phyloP scores from a whole-genome alignment of 129 eudicot genomes.

The Silybum marianum region DNA sequence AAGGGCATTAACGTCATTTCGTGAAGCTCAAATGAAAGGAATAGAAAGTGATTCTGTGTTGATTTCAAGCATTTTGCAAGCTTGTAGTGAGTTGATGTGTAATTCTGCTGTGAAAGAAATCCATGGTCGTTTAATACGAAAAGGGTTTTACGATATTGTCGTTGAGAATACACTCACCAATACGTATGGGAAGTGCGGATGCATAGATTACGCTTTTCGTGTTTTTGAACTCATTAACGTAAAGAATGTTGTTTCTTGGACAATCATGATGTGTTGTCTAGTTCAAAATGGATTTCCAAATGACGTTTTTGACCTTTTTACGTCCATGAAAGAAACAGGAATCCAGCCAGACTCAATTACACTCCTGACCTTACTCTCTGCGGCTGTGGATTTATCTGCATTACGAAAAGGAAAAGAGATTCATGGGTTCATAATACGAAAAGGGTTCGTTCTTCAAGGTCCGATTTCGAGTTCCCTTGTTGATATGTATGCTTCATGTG shows the following conservation, averaged over 20 bases:
- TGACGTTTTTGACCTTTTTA: constrained; percentile 61
- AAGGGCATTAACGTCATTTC: constrained; percentile 52
- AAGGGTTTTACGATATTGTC: constrained; percentile 47
- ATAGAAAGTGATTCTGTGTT: constrained; percentile 47
- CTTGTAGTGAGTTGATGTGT: constrained; percentile 57
- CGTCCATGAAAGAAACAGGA: constrained; percentile 45
- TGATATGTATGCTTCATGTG: constrained; percentile 86
- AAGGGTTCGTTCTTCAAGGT: constrained; percentile 40
- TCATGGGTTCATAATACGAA: constrained; percentile 66
- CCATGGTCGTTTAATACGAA: constrained; percentile 52
- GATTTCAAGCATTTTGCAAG: constrained; percentile 70
- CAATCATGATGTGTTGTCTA: constrained; percentile 67
- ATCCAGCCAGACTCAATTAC: constrained; percentile 53
- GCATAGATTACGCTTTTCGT: constrained; percentile 44
- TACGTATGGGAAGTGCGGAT: constrained; percentile 60
- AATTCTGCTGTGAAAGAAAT: constrained; percentile 56
- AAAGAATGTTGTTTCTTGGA: constrained; percentile 80
- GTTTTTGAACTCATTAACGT: constrained; percentile 40
- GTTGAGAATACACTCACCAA: constrained; percentile 53
- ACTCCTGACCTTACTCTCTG: constrained; percentile 55
- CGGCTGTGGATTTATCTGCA: constrained; percentile 59
- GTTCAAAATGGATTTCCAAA: constrained; percentile 49
- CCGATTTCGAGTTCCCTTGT: constrained; percentile 69
- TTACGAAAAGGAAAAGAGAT: constrained; percentile 78
- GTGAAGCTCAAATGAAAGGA: constrained; percentile 40